A percentile compares a stretch with the other conserved stretches of the same genome.
Evolutionary conservation across 306 rosid genomes (phyloP).

Genomic region (Abrus precatorius): DNA sequence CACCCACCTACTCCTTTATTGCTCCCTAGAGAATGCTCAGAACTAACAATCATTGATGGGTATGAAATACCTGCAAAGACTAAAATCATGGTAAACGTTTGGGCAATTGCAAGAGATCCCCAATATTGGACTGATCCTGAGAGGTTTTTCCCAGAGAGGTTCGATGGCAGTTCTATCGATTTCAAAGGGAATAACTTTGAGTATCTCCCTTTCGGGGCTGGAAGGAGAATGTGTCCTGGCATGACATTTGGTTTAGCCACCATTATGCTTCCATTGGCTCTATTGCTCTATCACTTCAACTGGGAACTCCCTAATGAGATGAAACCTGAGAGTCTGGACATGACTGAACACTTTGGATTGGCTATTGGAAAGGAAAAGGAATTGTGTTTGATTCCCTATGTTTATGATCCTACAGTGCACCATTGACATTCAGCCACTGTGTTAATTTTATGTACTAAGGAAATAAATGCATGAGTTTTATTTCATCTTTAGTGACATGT

Average conservation of each 20-base stretch:
- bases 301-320: constrained; percentile 13
- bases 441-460: too few species aligned
- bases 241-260: constrained; percentile 1
- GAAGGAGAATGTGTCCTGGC: constrained; percentile 27
- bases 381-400: not conserved
- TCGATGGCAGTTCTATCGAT: too few species aligned
- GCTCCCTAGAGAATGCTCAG: constrained; percentile 43
- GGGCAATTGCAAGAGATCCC: constrained; percentile 25
- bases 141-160: not conserved
- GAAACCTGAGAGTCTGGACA: not conserved
- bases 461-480: too few species aligned
- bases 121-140: constrained; percentile 24
- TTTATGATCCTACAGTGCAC: not conserved
- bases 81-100: not conserved
- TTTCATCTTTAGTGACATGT: too few species aligned
- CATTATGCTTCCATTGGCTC: constrained; percentile 12
- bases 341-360: not conserved
- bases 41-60: constrained; percentile 9
- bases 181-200: too few species aligned
- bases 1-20: constrained; percentile 39
- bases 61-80: too few species aligned
- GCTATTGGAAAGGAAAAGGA: not conserved
- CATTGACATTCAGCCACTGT: too few species aligned
- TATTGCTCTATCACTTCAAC: constrained; percentile 8
- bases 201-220: constrained; percentile 11